Conservation (phyloP, 2,329 filamentous ascomycete genomes). For the Ascosphaera apis region DNA sequence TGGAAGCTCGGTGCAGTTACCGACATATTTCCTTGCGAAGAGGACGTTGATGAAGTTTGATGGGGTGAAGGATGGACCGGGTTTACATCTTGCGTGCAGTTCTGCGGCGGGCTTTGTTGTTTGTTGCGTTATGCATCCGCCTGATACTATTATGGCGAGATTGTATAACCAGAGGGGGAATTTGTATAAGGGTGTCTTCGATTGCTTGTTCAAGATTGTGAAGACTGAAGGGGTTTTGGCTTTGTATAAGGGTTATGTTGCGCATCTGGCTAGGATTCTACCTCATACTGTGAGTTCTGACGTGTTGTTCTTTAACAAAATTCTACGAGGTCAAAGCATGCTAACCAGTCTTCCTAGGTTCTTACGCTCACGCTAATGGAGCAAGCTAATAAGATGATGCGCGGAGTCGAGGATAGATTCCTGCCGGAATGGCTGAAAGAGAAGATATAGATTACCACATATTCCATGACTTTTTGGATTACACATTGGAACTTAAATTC, state of each 20-base stretch:
- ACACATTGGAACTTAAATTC: too few species aligned
- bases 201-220: constrained; percentile 78
- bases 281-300: constrained; percentile 49
- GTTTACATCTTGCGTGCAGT: constrained; percentile 71
- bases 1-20: constrained; percentile 83
- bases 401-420: constrained; percentile 45
- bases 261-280: constrained; percentile 78
- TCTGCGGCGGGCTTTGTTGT: constrained; percentile 85
- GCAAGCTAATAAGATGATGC: constrained; percentile 86
- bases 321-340: background rate
- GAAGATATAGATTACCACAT: constrained; percentile 16
- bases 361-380: constrained; percentile 81
- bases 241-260: constrained; percentile 94
- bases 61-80: constrained; percentile 74
- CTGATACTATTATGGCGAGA: constrained; percentile 96
- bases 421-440: constrained; percentile 24
- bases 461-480: background rate
- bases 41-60: constrained; percentile 57
- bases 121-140: constrained; percentile 94
- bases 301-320: background rate
- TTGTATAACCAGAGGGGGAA: constrained; percentile 98
- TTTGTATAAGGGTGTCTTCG: constrained; percentile 79
- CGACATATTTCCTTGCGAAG: constrained; percentile 97
- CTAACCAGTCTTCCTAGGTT: constrained; percentile 29
- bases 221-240: constrained; percentile 77